Base-by-base conservation (phyloP, 306 rosid genomes). In the Rubus idaeus region DNA sequence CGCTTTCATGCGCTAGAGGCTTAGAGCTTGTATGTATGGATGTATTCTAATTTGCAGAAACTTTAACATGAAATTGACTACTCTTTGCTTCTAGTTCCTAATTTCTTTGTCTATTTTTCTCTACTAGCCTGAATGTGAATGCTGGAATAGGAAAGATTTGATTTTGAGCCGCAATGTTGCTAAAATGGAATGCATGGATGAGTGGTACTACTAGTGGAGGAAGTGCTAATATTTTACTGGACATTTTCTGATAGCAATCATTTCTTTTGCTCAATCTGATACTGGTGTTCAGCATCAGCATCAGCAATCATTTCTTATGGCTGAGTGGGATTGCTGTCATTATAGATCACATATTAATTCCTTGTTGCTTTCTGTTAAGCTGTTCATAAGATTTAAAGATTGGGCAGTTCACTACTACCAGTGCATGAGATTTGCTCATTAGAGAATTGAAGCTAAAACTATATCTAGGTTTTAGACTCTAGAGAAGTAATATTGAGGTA, bases 1-100 rank as follows among this genome's bases (percentile, higher is more conserved):
- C 79, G 98, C 98, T 45, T 94, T 90, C 44, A 86, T 88, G 37
- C 91, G 89, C 71, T 92, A 88, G 87, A 57, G n/a, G 13, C 20
- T 2, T 30, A 30, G 46, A 0, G 8, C 8, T 42, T 4, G 5
- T 42, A 8, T 42, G 8, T 42, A 4, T 42, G 46, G 0, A 42
- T 42, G 46, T 42, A 42, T 4, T 42, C 46, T 30, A 30, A 30
- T 30, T 30, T 30, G 35, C 35, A 30, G 35, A 30, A 42, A 5
- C 3, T 42, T 50, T 50, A 50, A 50, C 55, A 3, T 50, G 18
- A 50, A 50, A 50, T 50, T 50, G 9, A 50, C 2, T 30, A 30
- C 35, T 30, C 2, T 30, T 30, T 30, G 46, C 8, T 42, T 42
- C 7, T 42, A 30, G 46, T 8, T 42, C 3, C 8, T n/a, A 8